These are phyloP conservation scores for Ochetophila trinervis DNA, from an alignment of 306 rosid genomes.

Conservation along the genomic window DNA sequence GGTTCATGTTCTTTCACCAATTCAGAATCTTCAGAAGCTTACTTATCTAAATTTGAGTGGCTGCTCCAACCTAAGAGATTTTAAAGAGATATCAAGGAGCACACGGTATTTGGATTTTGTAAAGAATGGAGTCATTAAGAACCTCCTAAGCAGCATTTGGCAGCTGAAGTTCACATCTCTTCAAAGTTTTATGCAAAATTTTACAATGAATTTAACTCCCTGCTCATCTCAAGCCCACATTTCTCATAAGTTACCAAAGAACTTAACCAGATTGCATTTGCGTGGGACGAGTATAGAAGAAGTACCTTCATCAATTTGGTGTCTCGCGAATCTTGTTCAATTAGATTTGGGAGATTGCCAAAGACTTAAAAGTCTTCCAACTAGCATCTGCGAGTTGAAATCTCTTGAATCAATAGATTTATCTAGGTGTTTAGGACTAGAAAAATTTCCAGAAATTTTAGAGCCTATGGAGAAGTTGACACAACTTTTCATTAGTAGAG, in stretches of 20 bases:
- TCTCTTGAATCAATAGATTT: background rate
- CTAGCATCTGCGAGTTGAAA: background rate
- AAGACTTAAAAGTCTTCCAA: background rate
- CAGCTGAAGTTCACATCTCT: background rate
- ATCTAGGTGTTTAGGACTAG: background rate
- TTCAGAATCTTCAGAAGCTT: background rate
- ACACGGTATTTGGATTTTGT: too few species aligned
- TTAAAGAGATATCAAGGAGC: too few species aligned
- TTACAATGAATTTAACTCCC: background rate
- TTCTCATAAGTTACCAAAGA: background rate
- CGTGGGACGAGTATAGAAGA: background rate
- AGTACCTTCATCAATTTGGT: slow-evolving; percentile 13
- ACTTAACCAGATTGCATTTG: background rate
- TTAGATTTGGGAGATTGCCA: rapidly evolving
- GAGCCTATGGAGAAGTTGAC: background rate
- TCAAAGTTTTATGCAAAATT: background rate
- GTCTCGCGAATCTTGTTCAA: background rate
- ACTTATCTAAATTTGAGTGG: background rate
- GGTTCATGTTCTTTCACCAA: background rate
- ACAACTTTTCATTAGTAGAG: background rate
- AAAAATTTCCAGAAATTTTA: slow-evolving; percentile 10
- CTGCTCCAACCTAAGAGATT: background rate
- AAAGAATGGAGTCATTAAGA: background rate
- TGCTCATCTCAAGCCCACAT: background rate
- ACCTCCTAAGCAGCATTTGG: background rate